Evolutionary conservation across 2,329 filamentous ascomycete genomes (phyloP).

Genomic region (Pseudogymnoascus sp.): DNA sequence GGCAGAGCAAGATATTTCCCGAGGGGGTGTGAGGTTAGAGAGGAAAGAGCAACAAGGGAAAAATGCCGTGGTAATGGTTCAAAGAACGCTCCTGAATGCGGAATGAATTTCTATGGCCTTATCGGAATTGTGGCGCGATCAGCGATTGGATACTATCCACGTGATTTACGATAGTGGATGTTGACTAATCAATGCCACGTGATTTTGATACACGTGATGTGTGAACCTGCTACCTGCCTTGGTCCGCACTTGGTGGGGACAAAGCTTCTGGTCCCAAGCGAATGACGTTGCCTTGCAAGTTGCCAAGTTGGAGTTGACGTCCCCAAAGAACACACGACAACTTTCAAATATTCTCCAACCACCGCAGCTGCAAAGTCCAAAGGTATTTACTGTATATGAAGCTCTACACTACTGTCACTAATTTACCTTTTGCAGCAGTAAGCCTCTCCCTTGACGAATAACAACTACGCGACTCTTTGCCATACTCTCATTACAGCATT

Average conservation of each 20-base stretch:
- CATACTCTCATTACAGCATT: neutral
- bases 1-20: neutral
- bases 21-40: neutral
- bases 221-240: constrained; percentile 13
- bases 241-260: constrained; percentile 18
- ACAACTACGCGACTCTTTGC: neutral
- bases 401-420: neutral
- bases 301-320: constrained; percentile 6
- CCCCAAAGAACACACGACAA: constrained; percentile 5
- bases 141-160: neutral
- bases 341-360: neutral
- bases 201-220: neutral
- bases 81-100: neutral
- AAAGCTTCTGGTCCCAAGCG: constrained; percentile 3
- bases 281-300: constrained; percentile 7
- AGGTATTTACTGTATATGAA: neutral
- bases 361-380: neutral
- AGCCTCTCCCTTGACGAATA: neutral
- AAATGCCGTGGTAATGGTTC: neutral
- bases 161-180: neutral
- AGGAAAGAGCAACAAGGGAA: neutral
- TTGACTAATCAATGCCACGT: neutral
- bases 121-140: constrained; percentile 6
- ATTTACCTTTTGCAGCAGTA: neutral
- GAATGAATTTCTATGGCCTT: constrained; percentile 7